These are phyloP conservation scores for Miamiensis avidus DNA, from an alignment of 169 alveolate species.

Conservation along the genomic window DNA sequence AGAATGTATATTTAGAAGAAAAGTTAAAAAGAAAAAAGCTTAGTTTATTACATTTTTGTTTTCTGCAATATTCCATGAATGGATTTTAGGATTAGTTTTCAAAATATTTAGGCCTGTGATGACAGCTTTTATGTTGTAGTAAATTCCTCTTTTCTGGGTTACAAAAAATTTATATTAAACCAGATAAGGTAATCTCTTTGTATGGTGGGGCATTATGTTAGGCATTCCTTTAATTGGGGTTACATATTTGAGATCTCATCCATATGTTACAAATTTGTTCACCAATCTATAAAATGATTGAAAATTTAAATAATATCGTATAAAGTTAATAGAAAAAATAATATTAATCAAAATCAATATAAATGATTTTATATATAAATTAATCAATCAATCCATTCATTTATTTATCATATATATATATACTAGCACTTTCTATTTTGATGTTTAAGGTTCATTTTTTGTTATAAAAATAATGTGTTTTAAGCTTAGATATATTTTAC, in stretches of 20 bases:
- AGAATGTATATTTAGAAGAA: conserved; percentile 35
- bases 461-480: too few relatives aligned
- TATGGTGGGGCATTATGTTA: conserved; percentile 27
- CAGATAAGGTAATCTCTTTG: conserved; percentile 21
- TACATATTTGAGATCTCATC: conserved; percentile 12
- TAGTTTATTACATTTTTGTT: conserved; percentile 23
- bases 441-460: too few relatives aligned
- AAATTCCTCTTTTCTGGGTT: conserved; percentile 26
- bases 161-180: conserved; percentile 20
- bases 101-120: conserved; percentile 35
- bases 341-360: too few relatives aligned
- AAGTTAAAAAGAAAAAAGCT: conserved; percentile 30
- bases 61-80: conserved; percentile 40
- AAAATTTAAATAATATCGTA: too few relatives aligned
- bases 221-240: conserved; percentile 14
- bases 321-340: too few relatives aligned
- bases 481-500: too few relatives aligned
- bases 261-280: not conserved
- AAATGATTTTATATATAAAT: too few relatives aligned
- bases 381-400: too few relatives aligned
- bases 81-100: conserved; percentile 24
- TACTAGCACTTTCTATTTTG: too few relatives aligned
- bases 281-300: not conserved
- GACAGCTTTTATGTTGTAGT: conserved; percentile 28
- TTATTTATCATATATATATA: too few relatives aligned